Conservation (phyloP, 176 grass and related monocot genomes). For the Alloteropsis semialata region DNA sequence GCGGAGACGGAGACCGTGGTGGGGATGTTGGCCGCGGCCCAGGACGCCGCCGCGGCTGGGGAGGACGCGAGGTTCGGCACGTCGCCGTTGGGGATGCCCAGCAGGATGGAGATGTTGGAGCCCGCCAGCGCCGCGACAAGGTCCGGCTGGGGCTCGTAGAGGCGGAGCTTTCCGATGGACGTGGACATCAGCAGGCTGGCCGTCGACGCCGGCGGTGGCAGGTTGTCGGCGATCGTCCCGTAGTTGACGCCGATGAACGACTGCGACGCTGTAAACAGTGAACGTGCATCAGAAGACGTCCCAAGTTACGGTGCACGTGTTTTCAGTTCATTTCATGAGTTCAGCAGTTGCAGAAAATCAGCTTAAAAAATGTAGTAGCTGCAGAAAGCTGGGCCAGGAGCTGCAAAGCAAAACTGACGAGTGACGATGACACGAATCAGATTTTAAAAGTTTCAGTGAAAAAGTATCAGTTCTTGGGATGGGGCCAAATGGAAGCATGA, state of each 20-base stretch:
- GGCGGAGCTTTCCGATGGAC: constrained; percentile 68
- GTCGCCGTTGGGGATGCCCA: constrained; percentile 72
- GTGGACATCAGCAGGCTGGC: constrained; percentile 65
- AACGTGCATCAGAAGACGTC: not conserved
- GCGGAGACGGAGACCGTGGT: constrained; percentile 50
- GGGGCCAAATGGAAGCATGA: not conserved
- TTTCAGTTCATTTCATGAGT: not conserved
- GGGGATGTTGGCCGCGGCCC: constrained; percentile 68
- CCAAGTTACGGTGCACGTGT: not conserved
- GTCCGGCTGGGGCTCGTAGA: constrained; percentile 66
- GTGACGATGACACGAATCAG: not conserved
- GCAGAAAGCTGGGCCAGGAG: not conserved
- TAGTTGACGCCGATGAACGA: constrained; percentile 89
- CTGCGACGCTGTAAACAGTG: constrained; percentile 45
- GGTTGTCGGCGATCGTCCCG: constrained; percentile 80
- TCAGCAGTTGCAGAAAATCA: not conserved
- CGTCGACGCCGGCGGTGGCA: constrained; percentile 64
- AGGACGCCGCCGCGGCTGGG: constrained; percentile 49
- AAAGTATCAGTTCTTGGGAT: not conserved
- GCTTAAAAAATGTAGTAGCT: too few relatives aligned
- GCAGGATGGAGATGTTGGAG: constrained; percentile 69
- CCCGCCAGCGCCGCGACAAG: constrained; percentile 55
- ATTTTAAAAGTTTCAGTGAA: not conserved
- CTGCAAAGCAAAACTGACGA: too few relatives aligned
- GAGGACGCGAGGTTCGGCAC: constrained; percentile 68